Conservation (phyloP, 2,329 filamentous ascomycete genomes). For the Monosporascus cannonballus region DNA sequence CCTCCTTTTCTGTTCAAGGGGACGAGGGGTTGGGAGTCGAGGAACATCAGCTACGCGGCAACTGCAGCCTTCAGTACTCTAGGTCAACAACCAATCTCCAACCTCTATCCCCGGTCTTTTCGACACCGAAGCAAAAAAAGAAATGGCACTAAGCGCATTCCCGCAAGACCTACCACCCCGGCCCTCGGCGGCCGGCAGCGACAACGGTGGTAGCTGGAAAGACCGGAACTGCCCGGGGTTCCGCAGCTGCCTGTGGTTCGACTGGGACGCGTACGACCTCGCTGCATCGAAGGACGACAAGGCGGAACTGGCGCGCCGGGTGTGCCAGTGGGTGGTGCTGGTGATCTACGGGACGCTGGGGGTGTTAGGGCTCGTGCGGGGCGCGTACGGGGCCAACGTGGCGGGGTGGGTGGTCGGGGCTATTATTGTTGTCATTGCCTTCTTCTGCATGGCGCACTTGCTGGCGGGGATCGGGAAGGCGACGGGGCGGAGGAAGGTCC, state of each 20-base stretch:
- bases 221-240: constrained; percentile 8
- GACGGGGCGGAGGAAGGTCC: constrained; percentile 4
- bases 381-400: constrained; percentile 4
- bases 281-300: not conserved
- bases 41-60: too few relatives aligned
- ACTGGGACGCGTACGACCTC: constrained; percentile 10
- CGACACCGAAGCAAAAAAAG: too few relatives aligned
- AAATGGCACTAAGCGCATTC: constrained; percentile 4
- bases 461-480: constrained; percentile 8
- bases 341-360: constrained; percentile 6
- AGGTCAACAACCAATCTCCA: too few relatives aligned
- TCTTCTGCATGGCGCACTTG: constrained; percentile 7
- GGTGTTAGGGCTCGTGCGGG: constrained; percentile 5
- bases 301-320: constrained; percentile 2
- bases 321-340: constrained; percentile 5
- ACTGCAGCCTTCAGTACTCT: too few relatives aligned
- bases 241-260: constrained; percentile 9
- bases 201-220: not conserved
- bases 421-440: not conserved
- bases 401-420: constrained; percentile 6
- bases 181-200: constrained; percentile 3
- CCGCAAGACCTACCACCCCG: constrained; percentile 10
- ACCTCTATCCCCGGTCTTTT: too few relatives aligned
- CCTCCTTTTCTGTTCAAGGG: too few relatives aligned
- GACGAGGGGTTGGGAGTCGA: too few relatives aligned